Conservation (phyloP, 2,329 filamentous ascomycete genomes). For the Diatrype stigma region DNA sequence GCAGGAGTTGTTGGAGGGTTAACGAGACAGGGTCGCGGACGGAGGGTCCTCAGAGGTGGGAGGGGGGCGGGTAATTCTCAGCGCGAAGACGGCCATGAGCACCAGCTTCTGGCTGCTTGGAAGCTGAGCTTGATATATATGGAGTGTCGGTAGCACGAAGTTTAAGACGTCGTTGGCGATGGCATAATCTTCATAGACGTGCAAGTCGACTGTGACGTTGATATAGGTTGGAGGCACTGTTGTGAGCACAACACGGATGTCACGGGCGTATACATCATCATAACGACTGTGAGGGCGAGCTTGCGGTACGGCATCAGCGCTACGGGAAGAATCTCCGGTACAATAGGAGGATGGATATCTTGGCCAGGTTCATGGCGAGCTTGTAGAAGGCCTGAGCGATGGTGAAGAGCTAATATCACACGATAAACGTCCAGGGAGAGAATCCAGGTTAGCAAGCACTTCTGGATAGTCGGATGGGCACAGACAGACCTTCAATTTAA, state of each 20-base stretch:
- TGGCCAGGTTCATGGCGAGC: conserved; percentile 48
- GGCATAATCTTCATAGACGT: conserved; percentile 44
- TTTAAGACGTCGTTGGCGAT: conserved; percentile 45
- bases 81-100: conserved; percentile 37
- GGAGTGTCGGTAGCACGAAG: conserved; percentile 43
- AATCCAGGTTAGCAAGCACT: too few species aligned
- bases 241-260: conserved; percentile 42
- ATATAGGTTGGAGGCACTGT: conserved; percentile 49
- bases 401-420: conserved; percentile 40
- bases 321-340: conserved; percentile 52
- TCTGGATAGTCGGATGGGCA: too few species aligned
- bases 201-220: conserved; percentile 42
- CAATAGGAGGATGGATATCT: conserved; percentile 48
- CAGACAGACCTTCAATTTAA: conserved; percentile 30
- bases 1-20: too few species aligned
- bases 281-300: conserved; percentile 36
- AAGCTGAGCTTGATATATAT: conserved; percentile 41
- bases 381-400: conserved; percentile 52
- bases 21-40: background rate
- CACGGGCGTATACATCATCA: conserved; percentile 42
- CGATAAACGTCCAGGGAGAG: too few species aligned
- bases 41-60: background rate
- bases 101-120: conserved; percentile 37
- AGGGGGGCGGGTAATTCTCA: conserved; percentile 26
- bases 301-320: conserved; percentile 40